Conservation (phyloP, 345 rosid species). For the Syzygium grande region DNA sequence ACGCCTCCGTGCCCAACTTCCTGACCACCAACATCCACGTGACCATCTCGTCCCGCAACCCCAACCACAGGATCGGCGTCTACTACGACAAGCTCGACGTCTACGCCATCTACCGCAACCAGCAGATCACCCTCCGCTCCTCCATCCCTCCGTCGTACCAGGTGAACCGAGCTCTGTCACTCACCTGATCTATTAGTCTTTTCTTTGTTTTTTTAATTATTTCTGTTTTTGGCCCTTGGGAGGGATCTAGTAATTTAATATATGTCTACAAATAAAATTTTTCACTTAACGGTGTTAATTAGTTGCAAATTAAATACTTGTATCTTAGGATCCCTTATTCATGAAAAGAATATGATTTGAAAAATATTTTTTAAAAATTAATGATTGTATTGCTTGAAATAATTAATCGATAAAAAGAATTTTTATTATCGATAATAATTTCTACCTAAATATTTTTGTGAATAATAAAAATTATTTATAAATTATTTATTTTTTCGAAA, state of each 20-base stretch:
- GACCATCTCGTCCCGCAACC: constrained; percentile 17
- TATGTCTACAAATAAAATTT: neutral
- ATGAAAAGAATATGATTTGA: no score
- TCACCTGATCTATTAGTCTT: neutral
- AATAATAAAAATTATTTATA: neutral
- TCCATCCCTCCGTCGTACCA: constrained; percentile 22
- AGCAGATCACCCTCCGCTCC: constrained; percentile 25
- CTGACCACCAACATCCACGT: constrained; percentile 16
- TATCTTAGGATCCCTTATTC: no score
- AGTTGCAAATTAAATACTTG: neutral
- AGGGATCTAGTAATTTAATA: neutral
- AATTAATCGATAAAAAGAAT: no score
- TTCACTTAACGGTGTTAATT: neutral
- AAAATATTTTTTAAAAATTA: no score
- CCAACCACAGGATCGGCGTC: constrained; percentile 17
- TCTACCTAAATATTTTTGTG: neutral
- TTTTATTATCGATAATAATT: neutral
- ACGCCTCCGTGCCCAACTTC: constrained; percentile 19
- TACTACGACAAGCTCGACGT: constrained; percentile 36
- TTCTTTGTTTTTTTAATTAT: neutral
- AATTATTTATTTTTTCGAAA: neutral
- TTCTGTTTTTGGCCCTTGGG: neutral
- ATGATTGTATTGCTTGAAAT: neutral
- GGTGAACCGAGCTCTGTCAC: neutral
- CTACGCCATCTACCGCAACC: constrained; percentile 28